A percentile compares a stretch with the other conserved stretches of the same genome.
phyloP scores from a whole-genome alignment of 176 grass and related monocot genomes.

The Juncus inflexus region DNA sequence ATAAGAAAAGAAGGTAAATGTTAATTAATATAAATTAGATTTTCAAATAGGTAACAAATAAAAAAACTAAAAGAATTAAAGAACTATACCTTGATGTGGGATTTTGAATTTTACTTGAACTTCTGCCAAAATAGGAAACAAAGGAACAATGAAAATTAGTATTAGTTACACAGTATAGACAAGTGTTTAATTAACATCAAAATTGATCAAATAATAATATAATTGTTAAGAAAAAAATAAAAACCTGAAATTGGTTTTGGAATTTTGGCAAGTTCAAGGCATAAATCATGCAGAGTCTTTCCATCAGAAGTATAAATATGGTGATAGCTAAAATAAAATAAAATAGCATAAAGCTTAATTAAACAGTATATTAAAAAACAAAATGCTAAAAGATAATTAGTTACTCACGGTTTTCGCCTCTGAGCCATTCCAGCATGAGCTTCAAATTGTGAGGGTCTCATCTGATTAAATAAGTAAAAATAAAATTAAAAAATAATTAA shows the following conservation, averaged over 20 bases:
- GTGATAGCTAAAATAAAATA: conserved; percentile 47
- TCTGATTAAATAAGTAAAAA: conserved; percentile 41
- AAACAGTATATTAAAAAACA: conserved; percentile 16
- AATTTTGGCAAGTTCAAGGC: conserved; percentile 39
- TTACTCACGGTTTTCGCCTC: conserved; percentile 63
- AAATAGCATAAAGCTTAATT: conserved; percentile 12
- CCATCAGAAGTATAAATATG: conserved; percentile 75
- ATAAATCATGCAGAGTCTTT: conserved; percentile 64
- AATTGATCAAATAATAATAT: conserved; percentile 31
- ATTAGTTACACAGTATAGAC: neutral
- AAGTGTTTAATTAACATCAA: conserved; percentile 43
- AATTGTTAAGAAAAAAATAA: conserved; percentile 8
- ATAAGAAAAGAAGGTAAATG: neutral
- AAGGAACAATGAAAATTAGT: too few relatives aligned
- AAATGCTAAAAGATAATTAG: conserved; percentile 7
- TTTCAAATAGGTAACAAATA: neutral
- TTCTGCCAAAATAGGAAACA: neutral
- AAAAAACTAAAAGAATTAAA: neutral
- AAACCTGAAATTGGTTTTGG: conserved; percentile 34
- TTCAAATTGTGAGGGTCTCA: conserved; percentile 79
- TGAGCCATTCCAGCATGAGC: conserved; percentile 62
- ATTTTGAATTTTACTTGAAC: conserved; percentile 19
- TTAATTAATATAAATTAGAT: too few relatives aligned
- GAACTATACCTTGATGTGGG: neutral
- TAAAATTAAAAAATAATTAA: conserved; percentile 19